These are phyloP conservation scores for Rubia balearica DNA, from an alignment of 305 asterid species.

Conservation along the genomic window DNA sequence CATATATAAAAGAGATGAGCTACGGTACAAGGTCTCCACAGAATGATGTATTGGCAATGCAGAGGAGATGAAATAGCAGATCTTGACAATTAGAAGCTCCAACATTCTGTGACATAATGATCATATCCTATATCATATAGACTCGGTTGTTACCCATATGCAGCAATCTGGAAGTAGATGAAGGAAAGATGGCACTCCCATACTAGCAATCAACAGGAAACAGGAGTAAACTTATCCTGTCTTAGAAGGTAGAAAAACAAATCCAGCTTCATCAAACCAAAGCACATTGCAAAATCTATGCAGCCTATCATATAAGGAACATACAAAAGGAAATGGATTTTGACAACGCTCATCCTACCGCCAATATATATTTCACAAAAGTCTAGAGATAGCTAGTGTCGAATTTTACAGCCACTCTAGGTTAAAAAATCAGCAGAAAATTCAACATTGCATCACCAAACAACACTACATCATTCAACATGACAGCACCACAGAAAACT, in stretches of 20 bases:
- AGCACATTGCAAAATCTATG: not conserved
- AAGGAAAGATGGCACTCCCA: not conserved
- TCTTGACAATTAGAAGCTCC: not conserved
- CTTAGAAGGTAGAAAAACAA: not conserved
- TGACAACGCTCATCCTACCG: not conserved
- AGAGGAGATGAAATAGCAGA: not conserved
- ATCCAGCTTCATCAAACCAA: slow-evolving; percentile 1
- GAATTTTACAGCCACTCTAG: not conserved
- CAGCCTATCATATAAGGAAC: not conserved
- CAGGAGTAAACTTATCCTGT: not conserved
- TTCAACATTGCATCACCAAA: not conserved
- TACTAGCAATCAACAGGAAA: not conserved
- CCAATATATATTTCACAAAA: not conserved
- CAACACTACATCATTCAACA: not conserved
- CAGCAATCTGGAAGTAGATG: not conserved
- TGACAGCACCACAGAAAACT: slow-evolving; percentile 2
- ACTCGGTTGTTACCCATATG: not conserved
- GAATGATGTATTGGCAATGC: not conserved
- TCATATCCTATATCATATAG: not conserved
- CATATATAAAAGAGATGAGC: not conserved
- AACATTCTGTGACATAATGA: not conserved
- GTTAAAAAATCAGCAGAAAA: not conserved
- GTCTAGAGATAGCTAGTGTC: not conserved
- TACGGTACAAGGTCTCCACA: not conserved
- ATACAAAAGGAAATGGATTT: not conserved